These are phyloP conservation scores for Trichoderma oligosporum DNA, from an alignment of 2,329 filamentous ascomycete genomes.

Conservation along the genomic window DNA sequence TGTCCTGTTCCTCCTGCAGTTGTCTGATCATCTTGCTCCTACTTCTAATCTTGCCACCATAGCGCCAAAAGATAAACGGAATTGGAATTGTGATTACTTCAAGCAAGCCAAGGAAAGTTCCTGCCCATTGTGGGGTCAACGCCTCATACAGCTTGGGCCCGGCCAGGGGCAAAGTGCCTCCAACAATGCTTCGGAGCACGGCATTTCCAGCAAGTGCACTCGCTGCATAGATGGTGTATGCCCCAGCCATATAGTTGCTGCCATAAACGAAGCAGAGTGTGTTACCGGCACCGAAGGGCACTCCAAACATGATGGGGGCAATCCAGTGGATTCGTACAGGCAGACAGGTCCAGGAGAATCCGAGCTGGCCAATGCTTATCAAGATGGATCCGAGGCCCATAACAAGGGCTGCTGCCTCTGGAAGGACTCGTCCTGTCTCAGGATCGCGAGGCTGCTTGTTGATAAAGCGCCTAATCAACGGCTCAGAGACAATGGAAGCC, in stretches of 20 bases:
- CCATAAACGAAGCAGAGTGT: slow-evolving; percentile 78
- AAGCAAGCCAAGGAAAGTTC: slow-evolving; percentile 68
- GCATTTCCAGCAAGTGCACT: slow-evolving; percentile 77
- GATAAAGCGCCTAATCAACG: slow-evolving; percentile 72
- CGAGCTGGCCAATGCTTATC: slow-evolving; percentile 73
- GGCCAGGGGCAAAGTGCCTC: slow-evolving; percentile 74
- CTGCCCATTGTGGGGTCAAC: slow-evolving; percentile 73
- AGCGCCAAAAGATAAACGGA: slow-evolving; percentile 71
- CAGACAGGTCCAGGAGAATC: slow-evolving; percentile 84
- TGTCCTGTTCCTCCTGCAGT: slow-evolving; percentile 45
- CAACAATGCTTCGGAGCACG: slow-evolving; percentile 67
- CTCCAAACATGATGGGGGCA: slow-evolving; percentile 70
- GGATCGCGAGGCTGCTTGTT: slow-evolving; percentile 72
- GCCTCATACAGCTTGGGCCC: slow-evolving; percentile 67
- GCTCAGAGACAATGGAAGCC: slow-evolving; percentile 60
- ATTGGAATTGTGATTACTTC: slow-evolving; percentile 74
- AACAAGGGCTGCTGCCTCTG: slow-evolving; percentile 77
- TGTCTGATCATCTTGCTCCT: slow-evolving; percentile 47
- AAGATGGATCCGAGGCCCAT: slow-evolving; percentile 74
- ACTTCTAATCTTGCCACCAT: slow-evolving; percentile 51
- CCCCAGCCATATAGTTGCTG: slow-evolving; percentile 72
- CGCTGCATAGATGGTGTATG: slow-evolving; percentile 78
- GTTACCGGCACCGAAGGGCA: slow-evolving; percentile 77
- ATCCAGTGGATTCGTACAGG: slow-evolving; percentile 77
- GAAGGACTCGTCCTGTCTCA: slow-evolving; percentile 65